Conservation (phyloP, 768 basidiomycete genomes). For the Brasilioporus rufonigricans region DNA sequence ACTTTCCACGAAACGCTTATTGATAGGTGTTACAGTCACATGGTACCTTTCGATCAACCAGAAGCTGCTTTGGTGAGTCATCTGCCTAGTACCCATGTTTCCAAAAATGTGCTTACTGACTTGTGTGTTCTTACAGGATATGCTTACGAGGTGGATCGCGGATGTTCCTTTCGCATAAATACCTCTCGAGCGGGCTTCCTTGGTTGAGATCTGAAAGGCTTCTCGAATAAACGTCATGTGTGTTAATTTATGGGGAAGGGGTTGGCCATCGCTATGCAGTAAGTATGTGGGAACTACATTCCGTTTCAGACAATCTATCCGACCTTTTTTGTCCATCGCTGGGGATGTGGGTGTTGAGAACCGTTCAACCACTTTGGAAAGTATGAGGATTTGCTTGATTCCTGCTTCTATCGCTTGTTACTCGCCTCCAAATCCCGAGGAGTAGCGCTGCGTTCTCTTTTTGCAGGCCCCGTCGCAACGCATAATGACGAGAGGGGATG, state of each 20-base stretch:
- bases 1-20: not conserved
- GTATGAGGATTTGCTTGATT: not conserved
- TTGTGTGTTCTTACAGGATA: conserved; percentile 39
- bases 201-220: not conserved
- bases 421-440: not conserved
- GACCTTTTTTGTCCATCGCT: not conserved
- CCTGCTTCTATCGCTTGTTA: not conserved
- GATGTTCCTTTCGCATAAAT: conserved; percentile 45
- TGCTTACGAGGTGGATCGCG: conserved; percentile 58
- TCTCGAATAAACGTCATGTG: not conserved
- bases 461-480: too few relatives aligned
- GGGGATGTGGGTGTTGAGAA: not conserved
- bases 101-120: not conserved
- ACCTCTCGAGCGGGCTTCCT: not conserved
- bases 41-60: conserved; percentile 91
- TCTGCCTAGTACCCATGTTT: not conserved
- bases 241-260: not conserved
- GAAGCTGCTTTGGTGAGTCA: conserved; percentile 72
- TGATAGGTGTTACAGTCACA: conserved; percentile 52
- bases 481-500: too few relatives aligned
- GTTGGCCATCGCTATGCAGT: not conserved
- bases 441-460: not conserved
- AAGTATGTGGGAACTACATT: not conserved
- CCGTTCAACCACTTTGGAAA: too few relatives aligned
- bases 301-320: not conserved